Evolutionary conservation across 1,284 basidiomycete species (phyloP).

Genomic region (Macrocybe sp.): DNA sequence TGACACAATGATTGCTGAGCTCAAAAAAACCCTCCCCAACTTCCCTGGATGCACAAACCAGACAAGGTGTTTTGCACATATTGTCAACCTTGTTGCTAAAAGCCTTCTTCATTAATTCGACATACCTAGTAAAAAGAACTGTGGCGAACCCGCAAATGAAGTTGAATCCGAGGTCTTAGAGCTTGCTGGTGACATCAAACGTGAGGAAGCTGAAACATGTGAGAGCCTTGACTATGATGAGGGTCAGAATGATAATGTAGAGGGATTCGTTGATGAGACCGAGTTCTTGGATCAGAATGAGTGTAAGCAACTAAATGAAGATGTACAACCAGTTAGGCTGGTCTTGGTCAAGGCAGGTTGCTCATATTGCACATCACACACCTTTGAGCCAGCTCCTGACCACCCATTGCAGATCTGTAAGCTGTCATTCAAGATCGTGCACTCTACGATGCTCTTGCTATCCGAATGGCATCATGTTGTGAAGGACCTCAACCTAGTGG

Average conservation of each 20-base stretch:
- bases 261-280: neutral
- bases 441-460: slow-evolving; percentile 6
- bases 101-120: slow-evolving; percentile 3
- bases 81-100: slow-evolving; percentile 15
- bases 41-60: slow-evolving; percentile 8
- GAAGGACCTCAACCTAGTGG: neutral
- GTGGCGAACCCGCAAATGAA: slow-evolving; percentile 1
- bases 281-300: neutral
- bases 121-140: neutral
- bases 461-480: slow-evolving; percentile 3
- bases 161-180: neutral
- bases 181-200: slow-evolving; percentile 6
- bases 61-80: slow-evolving; percentile 20
- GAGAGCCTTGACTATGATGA: neutral
- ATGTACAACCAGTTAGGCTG: slow-evolving; percentile 1
- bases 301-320: neutral
- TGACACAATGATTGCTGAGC: slow-evolving; percentile 17
- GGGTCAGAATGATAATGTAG: slow-evolving; percentile 1
- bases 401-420: slow-evolving; percentile 8
- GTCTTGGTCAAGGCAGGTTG: slow-evolving; percentile 1
- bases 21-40: slow-evolving; percentile 8
- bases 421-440: slow-evolving; percentile 4
- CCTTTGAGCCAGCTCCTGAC: neutral
- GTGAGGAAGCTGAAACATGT: neutral
- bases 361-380: neutral